Base-by-base conservation (phyloP, 2,329 filamentous ascomycete genomes). In the Colletotrichum camelliae region DNA sequence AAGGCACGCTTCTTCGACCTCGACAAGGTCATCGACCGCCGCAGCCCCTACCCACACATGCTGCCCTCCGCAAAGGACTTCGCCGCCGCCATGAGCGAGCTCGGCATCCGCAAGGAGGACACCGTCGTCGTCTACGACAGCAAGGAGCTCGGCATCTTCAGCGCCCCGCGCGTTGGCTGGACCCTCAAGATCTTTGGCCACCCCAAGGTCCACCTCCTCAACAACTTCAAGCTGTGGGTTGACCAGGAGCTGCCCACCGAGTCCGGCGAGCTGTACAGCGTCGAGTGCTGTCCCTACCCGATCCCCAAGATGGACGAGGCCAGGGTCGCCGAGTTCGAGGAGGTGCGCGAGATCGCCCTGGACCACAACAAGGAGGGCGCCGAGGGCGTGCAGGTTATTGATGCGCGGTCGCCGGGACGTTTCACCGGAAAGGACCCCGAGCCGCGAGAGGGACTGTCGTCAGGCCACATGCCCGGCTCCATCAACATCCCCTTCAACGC, bases 151-250 rank as follows among this genome's bases (percentile, higher is more conserved):
- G 97, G 97, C 12, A 96, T 99, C 76, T 98, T 99, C 86, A 97
- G 94, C 80, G 97, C 96, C 2, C 97, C 97, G 5, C 91, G 97
- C 57, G 96, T 98, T 1, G 96, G 93, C 73, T 99, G 97, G 97
- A 99, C 96, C 2, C 88, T 99, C 78, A 92, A 92, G 81, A 92
- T 95, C 39, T 98, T 98, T 84, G 97, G 97, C 2, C 97, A 99
- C 83, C 88, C 92, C 60, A 93, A 92, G 78, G 96, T 99, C 16
- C 96, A 98, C 84, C 86, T 99, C 21, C 87, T 99, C 71, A 97
- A 99, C 87, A 99, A 99, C 87, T 99, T 98, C 87, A 94, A 93
- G 84, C 86, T 94, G n/a, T 99, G 96, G 95, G 93, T 96, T 2
- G 94, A 96, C 39, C 89, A 97, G 81, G 95, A 94, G 2, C 91